Base-by-base conservation (phyloP, 306 rosid genomes). In the Lagenaria siceraria region DNA sequence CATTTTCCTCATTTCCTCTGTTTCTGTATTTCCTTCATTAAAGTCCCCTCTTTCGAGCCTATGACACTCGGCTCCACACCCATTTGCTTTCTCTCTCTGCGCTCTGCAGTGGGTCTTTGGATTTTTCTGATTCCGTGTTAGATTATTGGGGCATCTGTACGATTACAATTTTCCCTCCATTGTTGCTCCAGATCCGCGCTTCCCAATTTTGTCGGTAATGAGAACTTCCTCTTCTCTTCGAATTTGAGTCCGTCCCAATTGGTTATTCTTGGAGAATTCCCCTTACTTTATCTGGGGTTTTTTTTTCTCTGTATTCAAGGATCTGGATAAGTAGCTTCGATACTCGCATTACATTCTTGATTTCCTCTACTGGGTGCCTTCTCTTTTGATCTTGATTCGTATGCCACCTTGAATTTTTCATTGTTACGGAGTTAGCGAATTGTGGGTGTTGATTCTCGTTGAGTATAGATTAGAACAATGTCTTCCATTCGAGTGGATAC, bases 401-500 rank as follows among this genome's bases (percentile, higher is more conserved):
- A 71, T 24, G 27, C 21, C 69, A 31, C 69, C 69, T 31, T 62
- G 69, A 62, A 27, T 27, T 11, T 17, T 38, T 38, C 8, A 0
- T 0, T 46, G 11, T 71, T 25, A 8, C 35, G 25, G 7, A 40
- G 33, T 14, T n/a, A n/a, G 2, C n/a, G 54, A 14, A 21, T 2
- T 68, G 2, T 21, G 27, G 43, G 29, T 55, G 25, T 77, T 60
- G 38, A 74, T 33, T 78, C 62, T 62, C 56, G 72, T 76, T 29
- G 42, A 65, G 10, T 58, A 61, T 54, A 40, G 75, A 68, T 40
- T 36, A 38, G 53, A 51, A 33, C 75, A 81, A 90, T 92, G 97
- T 82, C 94, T 72, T 69, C 86, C 71, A 62, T 42, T 62, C 87
- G 88, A 74, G 81, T 86, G 10, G 93, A 92, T 69, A 53, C 86